These are phyloP conservation scores for Hapsidospora chrysogenum DNA, from an alignment of 495 filamentous ascomycete species.

Conservation along the genomic window DNA sequence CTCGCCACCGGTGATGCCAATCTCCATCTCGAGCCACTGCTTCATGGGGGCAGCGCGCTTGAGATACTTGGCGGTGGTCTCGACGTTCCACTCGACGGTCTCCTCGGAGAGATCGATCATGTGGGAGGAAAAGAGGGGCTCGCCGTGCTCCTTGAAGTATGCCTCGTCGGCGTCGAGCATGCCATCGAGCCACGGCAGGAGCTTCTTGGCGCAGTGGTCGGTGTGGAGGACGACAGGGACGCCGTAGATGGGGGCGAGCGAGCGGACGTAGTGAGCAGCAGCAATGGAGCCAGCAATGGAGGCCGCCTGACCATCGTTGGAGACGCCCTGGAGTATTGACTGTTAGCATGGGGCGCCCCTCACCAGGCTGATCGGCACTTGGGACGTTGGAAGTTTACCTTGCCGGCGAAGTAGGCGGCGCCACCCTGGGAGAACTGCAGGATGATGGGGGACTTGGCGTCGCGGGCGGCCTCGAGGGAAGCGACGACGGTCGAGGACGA, in stretches of 20 bases:
- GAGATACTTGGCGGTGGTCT: slow-evolving; percentile 77
- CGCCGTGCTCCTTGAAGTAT: slow-evolving; percentile 81
- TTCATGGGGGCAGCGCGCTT: slow-evolving; percentile 87
- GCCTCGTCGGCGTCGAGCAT: slow-evolving; percentile 84
- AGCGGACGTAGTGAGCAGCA: slow-evolving; percentile 84
- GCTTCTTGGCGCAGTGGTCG: slow-evolving; percentile 86
- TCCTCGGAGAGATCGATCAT: slow-evolving; percentile 98
- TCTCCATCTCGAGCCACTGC: slow-evolving; percentile 99
- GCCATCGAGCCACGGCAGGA: slow-evolving; percentile 89
- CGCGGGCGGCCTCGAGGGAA: slow-evolving; percentile 82
- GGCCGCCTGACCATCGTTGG: slow-evolving; percentile 71
- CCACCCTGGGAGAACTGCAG: slow-evolving; percentile 88
- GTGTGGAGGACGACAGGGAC: slow-evolving; percentile 87
- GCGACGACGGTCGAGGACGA: slow-evolving; percentile 81
- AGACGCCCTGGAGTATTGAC: slow-evolving; percentile 41
- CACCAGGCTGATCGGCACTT: neutral
- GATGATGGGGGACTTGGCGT: slow-evolving; percentile 74
- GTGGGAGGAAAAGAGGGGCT: slow-evolving; percentile 87
- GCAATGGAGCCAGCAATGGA: slow-evolving; percentile 78
- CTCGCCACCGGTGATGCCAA: slow-evolving; percentile 89
- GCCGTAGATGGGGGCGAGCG: slow-evolving; percentile 72
- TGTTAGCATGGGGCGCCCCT: neutral
- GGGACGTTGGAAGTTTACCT: slow-evolving; percentile 28
- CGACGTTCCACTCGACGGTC: slow-evolving; percentile 72
- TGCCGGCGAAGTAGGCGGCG: slow-evolving; percentile 86